Conservation (phyloP, 352 stramenopile species). For the Globisporangium megalacanthum region DNA sequence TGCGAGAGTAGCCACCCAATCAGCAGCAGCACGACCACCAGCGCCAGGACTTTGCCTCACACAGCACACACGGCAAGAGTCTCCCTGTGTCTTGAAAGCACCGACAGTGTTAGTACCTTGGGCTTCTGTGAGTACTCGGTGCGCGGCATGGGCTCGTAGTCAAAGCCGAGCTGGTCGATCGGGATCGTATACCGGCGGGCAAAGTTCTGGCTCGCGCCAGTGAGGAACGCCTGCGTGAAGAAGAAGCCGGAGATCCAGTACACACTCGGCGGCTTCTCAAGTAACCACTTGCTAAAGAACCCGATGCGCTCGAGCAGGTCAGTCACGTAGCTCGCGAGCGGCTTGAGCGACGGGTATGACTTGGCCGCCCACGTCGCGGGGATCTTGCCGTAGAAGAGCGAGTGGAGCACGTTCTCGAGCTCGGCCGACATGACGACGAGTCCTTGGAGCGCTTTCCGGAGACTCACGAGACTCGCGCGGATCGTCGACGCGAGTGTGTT, state of each 20-base stretch:
- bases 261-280: conserved; percentile 79
- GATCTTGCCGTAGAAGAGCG: conserved; percentile 91
- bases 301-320: conserved; percentile 89
- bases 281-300: conserved; percentile 90
- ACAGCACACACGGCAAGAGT: too few species aligned
- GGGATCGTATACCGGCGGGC: conserved; percentile 89
- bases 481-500: conserved; percentile 91
- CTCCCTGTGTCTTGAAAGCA: not conserved
- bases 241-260: conserved; percentile 96
- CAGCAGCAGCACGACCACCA: not conserved
- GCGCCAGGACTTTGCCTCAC: too few species aligned
- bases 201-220: conserved; percentile 93
- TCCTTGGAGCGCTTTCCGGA: conserved; percentile 90
- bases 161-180: conserved; percentile 85
- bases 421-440: conserved; percentile 92
- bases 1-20: not conserved
- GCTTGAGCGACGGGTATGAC: conserved; percentile 93
- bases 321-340: conserved; percentile 85
- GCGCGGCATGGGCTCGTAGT: conserved; percentile 76
- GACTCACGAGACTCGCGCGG: conserved; percentile 71
- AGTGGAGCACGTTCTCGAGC: conserved; percentile 91
- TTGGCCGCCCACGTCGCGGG: conserved; percentile 84
- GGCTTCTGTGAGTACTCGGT: conserved; percentile 69
- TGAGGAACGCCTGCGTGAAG: conserved; percentile 95
- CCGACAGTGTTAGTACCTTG: conserved; percentile 24